These are phyloP conservation scores for Gamsiella multidivaricata DNA, from an alignment of 192 early-diverging fungal species.

Conservation along the genomic window DNA sequence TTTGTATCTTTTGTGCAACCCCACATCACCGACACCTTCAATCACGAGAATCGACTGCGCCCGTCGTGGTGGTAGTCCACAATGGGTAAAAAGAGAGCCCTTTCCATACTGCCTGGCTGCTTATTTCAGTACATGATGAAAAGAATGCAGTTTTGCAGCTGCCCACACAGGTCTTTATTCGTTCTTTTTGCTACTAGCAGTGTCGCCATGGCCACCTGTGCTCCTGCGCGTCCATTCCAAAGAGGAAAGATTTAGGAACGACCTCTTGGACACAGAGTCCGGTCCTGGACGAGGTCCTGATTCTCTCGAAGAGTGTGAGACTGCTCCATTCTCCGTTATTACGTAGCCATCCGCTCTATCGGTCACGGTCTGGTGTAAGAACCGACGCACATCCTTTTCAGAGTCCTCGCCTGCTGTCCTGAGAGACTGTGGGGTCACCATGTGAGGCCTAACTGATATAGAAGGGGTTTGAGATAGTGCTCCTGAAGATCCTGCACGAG, in stretches of 20 bases:
- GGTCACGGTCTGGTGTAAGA: background rate
- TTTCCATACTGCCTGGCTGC: no score
- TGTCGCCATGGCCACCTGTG: background rate
- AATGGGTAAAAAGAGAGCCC: no score
- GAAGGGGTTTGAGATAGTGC: background rate
- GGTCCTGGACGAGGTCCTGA: no score
- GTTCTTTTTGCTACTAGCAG: no score
- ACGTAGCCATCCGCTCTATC: background rate
- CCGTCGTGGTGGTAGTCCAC: no score
- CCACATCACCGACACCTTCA: no score
- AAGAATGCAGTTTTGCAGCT: no score
- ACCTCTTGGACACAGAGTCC: no score
- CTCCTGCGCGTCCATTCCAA: background rate
- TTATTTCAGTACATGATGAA: no score
- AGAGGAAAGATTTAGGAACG: background rate
- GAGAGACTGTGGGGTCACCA: constrained; percentile 19
- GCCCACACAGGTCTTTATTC: background rate
- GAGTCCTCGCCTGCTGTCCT: constrained; percentile 28
- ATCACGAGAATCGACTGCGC: no score
- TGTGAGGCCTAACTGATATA: background rate
- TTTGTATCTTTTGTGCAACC: no score
- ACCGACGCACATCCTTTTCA: constrained; percentile 21
- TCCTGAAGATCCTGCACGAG: background rate
- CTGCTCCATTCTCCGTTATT: background rate
- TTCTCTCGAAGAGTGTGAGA: no score